Percentiles rank a stretch among this genome's conserved stretches.
Conservation (phyloP, 2,329 filamentous ascomycete genomes). For the Endothia cerciana region DNA sequence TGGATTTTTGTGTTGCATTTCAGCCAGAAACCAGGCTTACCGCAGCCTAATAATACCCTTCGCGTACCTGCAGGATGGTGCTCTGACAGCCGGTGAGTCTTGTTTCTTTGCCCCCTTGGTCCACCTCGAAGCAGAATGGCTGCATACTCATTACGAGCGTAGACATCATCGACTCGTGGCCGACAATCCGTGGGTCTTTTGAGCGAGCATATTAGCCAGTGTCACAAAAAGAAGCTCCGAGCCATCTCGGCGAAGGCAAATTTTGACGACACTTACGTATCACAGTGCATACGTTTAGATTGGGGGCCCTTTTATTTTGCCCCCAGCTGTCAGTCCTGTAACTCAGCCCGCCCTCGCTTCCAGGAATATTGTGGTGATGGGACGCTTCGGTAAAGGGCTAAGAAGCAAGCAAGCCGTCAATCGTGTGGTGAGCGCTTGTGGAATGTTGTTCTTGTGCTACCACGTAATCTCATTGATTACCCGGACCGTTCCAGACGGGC, state of each 20-base stretch:
- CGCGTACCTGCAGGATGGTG: not conserved
- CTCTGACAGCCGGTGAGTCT: not conserved
- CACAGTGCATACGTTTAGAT: not conserved
- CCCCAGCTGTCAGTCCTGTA: too few species aligned
- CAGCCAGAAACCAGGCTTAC: conserved; percentile 1
- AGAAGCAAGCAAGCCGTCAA: too few species aligned
- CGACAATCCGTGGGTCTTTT: not conserved
- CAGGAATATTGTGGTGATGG: not conserved
- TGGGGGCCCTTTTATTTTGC: too few species aligned
- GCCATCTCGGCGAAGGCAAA: not conserved
- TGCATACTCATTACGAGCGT: not conserved
- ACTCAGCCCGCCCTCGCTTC: not conserved
- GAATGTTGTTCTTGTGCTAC: not conserved
- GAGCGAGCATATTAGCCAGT: not conserved
- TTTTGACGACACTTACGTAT: not conserved
- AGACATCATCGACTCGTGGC: not conserved
- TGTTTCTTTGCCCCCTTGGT: not conserved
- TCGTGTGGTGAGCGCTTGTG: too few species aligned
- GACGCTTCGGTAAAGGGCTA: too few species aligned
- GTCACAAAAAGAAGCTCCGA: not conserved
- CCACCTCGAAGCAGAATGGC: not conserved
- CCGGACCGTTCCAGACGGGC: not conserved
- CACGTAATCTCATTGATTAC: not conserved
- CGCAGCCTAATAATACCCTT: not conserved
- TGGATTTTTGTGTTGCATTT: not conserved